Percentiles rank a stretch among this genome's conserved stretches.
These are phyloP conservation scores for Fragaria ananassa DNA, from an alignment of 306 rosid species.

Conservation along the genomic window DNA sequence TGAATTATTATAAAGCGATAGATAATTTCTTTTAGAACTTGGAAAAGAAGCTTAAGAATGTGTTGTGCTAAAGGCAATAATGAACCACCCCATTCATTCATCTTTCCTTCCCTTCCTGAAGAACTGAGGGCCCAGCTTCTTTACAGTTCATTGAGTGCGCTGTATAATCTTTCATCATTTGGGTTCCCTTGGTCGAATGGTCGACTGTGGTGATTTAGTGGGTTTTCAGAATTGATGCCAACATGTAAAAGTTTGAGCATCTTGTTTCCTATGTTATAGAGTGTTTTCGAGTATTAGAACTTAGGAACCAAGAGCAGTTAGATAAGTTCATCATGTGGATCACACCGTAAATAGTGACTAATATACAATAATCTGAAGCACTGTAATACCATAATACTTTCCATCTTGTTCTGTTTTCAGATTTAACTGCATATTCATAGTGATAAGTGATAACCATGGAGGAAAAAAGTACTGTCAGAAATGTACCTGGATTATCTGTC, in stretches of 20 bases:
- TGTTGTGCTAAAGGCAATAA: conserved; percentile 3
- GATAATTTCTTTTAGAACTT: conserved; percentile 13
- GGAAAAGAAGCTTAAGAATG: conserved; percentile 21
- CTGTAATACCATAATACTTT: no score
- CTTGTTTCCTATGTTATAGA: neutral
- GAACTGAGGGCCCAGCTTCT: conserved; percentile 32
- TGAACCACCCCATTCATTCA: conserved; percentile 31
- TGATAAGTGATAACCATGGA: conserved; percentile 22
- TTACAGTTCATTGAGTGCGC: conserved; percentile 28
- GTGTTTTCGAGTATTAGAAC: neutral
- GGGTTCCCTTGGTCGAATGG: conserved; percentile 3
- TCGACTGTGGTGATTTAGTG: conserved; percentile 11
- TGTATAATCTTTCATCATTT: conserved; percentile 8
- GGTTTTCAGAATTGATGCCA: conserved; percentile 28
- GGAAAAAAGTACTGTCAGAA: conserved; percentile 34
- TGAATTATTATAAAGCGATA: conserved; percentile 39
- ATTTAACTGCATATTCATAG: conserved; percentile 20
- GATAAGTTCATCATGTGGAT: neutral
- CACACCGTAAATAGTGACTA: neutral
- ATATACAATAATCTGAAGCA: no score
- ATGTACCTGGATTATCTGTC: conserved; percentile 45
- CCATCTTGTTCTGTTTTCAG: conserved; percentile 26
- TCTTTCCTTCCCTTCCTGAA: conserved; percentile 24
- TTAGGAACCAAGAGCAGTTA: neutral
- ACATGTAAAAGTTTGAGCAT: conserved; percentile 12